A percentile compares a stretch with the other conserved stretches of the same genome.
phyloP scores from a whole-genome alignment of 331 rosid species.

The Acacia concinna region DNA sequence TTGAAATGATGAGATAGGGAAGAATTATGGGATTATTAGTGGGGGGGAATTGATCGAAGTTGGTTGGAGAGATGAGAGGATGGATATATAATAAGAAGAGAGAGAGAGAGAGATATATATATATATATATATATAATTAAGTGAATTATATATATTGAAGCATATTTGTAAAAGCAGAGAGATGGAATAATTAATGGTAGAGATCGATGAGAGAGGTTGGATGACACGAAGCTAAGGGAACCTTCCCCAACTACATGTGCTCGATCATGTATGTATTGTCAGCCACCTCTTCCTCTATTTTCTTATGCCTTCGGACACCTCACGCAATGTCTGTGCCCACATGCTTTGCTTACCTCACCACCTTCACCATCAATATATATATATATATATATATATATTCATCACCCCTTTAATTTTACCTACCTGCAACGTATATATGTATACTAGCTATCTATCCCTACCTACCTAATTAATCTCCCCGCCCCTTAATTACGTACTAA shows the following conservation, averaged over 20 bases:
- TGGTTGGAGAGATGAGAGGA: neutral
- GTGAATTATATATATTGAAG: too few species aligned
- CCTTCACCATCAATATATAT: constrained; percentile 37
- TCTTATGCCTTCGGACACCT: constrained; percentile 38
- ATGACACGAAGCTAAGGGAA: constrained; percentile 34
- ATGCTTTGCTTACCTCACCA: constrained; percentile 39
- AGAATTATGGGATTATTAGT: neutral
- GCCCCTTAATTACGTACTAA: too few species aligned
- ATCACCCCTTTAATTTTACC: constrained; percentile 45
- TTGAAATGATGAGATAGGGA: neutral
- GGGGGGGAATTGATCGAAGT: neutral
- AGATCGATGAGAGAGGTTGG: too few species aligned
- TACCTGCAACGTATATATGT: too few species aligned
- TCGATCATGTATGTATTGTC: constrained; percentile 19
- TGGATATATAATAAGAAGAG: neutral
- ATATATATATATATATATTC: too few species aligned
- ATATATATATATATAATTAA: neutral
- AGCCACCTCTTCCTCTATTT: neutral
- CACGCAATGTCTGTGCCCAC: constrained; percentile 43
- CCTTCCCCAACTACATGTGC: constrained; percentile 36
- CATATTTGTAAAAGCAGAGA: constrained; percentile 12
- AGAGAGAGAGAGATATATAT: neutral
- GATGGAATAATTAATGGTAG: constrained; percentile 1
- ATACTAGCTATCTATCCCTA: too few species aligned
- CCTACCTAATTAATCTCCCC: too few species aligned